Percentiles rank a stretch among this genome's conserved stretches.
These are phyloP conservation scores for Xylariales sp. DNA, from an alignment of 2,329 filamentous ascomycete genomes.

Conservation along the genomic window DNA sequence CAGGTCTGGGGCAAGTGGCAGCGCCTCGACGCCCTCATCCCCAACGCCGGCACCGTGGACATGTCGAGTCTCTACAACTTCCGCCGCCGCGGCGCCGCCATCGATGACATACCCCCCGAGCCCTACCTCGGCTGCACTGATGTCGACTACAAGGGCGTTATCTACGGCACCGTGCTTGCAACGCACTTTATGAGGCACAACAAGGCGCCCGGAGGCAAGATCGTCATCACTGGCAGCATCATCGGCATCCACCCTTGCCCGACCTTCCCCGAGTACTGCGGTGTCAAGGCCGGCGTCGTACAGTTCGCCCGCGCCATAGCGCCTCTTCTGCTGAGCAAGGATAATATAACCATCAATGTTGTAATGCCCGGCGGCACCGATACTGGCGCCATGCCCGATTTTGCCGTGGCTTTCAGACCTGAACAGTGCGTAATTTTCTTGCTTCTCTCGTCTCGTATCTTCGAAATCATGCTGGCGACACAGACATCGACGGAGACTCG, in stretches of 20 bases:
- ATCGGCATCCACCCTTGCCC: constrained; percentile 2
- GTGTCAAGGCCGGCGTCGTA: not conserved
- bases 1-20: constrained; percentile 2
- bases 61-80: constrained; percentile 3
- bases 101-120: constrained; percentile 1
- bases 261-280: constrained; percentile 5
- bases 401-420: constrained; percentile 1
- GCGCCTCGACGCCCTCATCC: constrained; percentile 3
- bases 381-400: not conserved
- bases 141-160: not conserved
- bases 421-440: constrained; percentile 1
- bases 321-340: not conserved
- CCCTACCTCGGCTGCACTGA: not conserved
- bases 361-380: not conserved
- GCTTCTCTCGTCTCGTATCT: too few species aligned
- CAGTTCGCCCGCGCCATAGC: not conserved
- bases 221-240: constrained; percentile 5
- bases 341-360: constrained; percentile 3
- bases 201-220: constrained; percentile 1
- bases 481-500: too few species aligned
- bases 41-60: constrained; percentile 4
- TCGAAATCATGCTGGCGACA: too few species aligned
- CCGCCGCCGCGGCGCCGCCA: not conserved
- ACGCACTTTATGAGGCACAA: constrained; percentile 5
- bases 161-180: constrained; percentile 1